Evolutionary conservation across 2,329 filamentous ascomycete genomes (phyloP), one percentile per base, ranked within the genome.

Genomic region (Hymenoscyphus scutula): DNA sequence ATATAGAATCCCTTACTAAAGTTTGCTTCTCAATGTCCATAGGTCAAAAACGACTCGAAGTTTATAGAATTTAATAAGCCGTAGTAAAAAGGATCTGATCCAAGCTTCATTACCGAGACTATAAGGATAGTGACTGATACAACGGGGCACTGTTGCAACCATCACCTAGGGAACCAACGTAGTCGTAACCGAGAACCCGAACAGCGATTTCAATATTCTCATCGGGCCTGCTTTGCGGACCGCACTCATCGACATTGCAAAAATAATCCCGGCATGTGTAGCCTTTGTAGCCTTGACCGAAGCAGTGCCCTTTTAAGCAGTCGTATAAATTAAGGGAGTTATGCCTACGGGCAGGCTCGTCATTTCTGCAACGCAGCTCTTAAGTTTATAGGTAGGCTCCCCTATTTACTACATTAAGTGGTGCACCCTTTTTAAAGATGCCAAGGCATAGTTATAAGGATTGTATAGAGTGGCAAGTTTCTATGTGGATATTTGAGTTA

Each of bases 1-100:
- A 53, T 53, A 53, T 23, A 23, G 51, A 53, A 53, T 53, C 27
- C 23, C 51, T 53, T 30, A 53, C 51, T 53, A 6, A 53, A 15
- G 19, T 53, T 23, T 19, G 51, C 23, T 27, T 23, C 19, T n/a
- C 51, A 53, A 53, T 23, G 29, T 27, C 51, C 10, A 23, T 53
- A 53, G 29, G 51, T n/a, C 19, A 23, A 27, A 5, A 53, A 27
- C 5, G 29, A 27, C 23, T 53, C 19, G 38, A 41, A 6, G 1
- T n/a, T 5, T 5, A 41, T n/a, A 41, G 1, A 0, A 41, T 41
- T 5, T 41, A 41, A 41, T 11, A 6, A 41, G 15, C 8, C 8
- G 38, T 17, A 41, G 38, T 41, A 17, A 5, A 41, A 19, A 41
- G 38, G 38, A 19, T 8, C 38, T 17, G 17, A 41, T 41, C n/a